A percentile compares a stretch with the other conserved stretches of the same genome.
phyloP scores from a whole-genome alignment of 2,329 filamentous ascomycete genomes.

The Coniosporium tulheliwenetii region DNA sequence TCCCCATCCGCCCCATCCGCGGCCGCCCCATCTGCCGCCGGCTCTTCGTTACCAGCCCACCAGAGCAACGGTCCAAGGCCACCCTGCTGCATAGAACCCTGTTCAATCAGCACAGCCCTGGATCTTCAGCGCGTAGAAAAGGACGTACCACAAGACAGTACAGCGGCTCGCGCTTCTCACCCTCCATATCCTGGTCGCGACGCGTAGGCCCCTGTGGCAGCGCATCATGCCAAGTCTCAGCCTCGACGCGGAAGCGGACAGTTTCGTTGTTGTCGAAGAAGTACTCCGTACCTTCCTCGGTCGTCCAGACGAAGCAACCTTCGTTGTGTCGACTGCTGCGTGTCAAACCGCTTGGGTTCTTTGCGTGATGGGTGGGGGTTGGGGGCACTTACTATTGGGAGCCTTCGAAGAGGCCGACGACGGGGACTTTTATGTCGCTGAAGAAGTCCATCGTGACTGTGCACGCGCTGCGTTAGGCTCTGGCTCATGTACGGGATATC shows the following conservation, averaged over 20 bases:
- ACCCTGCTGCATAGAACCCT: conserved; percentile 31
- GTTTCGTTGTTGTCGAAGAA: conserved; percentile 85
- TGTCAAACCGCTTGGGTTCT: conserved; percentile 31
- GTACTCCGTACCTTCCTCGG: conserved; percentile 53
- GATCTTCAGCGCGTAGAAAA: not conserved
- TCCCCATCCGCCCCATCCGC: too few relatives aligned
- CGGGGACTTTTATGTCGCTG: conserved; percentile 70
- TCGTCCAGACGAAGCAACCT: conserved; percentile 72
- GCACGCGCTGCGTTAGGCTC: conserved; percentile 4
- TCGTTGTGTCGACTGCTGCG: conserved; percentile 25
- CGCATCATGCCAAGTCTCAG: conserved; percentile 85
- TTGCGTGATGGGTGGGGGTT: not conserved
- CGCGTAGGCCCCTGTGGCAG: conserved; percentile 63
- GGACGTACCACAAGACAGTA: conserved; percentile 15
- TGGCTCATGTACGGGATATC: not conserved
- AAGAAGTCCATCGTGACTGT: conserved; percentile 81
- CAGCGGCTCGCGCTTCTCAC: conserved; percentile 53
- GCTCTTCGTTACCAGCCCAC: conserved; percentile 16
- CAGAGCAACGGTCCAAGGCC: conserved; percentile 32
- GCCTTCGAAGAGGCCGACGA: conserved; percentile 60
- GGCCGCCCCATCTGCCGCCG: too few relatives aligned
- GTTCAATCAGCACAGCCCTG: not conserved
- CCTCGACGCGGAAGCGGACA: conserved; percentile 71
- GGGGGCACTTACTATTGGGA: conserved; percentile 50
- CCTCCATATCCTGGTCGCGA: conserved; percentile 43